Percentiles rank a stretch among this genome's conserved stretches.
Evolutionary conservation across 345 rosid genomes (phyloP).

Genomic region (Brassica incana): DNA sequence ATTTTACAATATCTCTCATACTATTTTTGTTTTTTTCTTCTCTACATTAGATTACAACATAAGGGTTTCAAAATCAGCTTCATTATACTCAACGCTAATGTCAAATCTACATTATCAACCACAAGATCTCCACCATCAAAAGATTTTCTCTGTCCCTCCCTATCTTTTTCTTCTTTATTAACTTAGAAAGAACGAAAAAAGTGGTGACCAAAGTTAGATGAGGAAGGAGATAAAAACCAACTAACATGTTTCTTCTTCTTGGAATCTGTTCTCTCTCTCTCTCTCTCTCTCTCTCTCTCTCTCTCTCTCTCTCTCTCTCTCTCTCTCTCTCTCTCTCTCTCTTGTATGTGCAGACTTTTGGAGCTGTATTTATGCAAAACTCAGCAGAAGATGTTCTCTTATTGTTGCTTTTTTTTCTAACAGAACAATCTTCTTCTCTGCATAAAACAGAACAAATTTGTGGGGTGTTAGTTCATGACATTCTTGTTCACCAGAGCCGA

Average conservation of each 20-base stretch:
- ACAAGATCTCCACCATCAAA: not conserved
- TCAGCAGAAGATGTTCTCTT: conserved; percentile 30
- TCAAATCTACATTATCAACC: conserved; percentile 20
- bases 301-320: too few relatives aligned
- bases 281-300: too few relatives aligned
- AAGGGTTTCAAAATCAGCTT: conserved; percentile 5
- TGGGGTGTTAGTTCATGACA: not conserved
- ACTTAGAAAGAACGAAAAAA: not conserved
- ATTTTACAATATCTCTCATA: not conserved
- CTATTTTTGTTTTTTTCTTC: not conserved
- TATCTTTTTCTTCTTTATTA: conserved; percentile 1
- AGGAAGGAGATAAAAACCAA: conserved; percentile 12
- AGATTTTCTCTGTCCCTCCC: conserved; percentile 9
- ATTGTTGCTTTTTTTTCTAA: not conserved
- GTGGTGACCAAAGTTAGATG: conserved; percentile 15
- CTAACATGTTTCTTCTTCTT: conserved; percentile 8
- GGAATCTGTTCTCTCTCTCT: not conserved
- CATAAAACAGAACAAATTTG: conserved; percentile 14
- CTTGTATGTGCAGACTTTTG: conserved; percentile 25
- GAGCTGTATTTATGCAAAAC: conserved; percentile 33
- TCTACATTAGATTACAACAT: conserved; percentile 26
- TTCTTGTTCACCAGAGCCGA: not conserved
- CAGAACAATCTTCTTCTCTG: conserved; percentile 43
- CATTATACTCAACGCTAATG: conserved; percentile 12
- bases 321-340: conserved; percentile 9